A percentile compares a stretch with the other conserved stretches of the same genome.
Evolutionary conservation across 2,329 filamentous ascomycete genomes (phyloP).

Genomic region (Phyllosticta paracitricarpa): DNA sequence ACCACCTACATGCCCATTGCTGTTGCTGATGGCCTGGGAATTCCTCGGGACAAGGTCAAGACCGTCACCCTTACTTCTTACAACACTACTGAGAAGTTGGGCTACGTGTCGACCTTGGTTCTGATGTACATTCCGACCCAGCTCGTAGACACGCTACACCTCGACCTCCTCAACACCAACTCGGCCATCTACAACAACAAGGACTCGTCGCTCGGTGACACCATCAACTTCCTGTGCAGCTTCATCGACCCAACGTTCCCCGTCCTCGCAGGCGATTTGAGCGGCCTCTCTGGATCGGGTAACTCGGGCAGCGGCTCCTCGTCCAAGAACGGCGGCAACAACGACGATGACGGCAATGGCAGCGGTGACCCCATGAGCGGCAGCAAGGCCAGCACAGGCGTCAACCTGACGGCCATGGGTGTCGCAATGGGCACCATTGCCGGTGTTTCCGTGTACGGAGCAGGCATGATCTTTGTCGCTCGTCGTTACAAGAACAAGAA

Average conservation of each 20-base stretch:
- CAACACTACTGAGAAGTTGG: conserved; percentile 57
- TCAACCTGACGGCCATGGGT: conserved; percentile 36
- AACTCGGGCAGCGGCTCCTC: conserved; percentile 31
- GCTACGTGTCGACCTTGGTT: conserved; percentile 74
- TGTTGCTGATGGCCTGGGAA: conserved; percentile 53
- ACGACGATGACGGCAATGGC: conserved; percentile 24
- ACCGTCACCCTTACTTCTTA: conserved; percentile 67
- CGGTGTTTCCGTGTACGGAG: conserved; percentile 78
- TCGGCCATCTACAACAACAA: conserved; percentile 67
- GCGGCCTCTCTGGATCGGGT: conserved; percentile 25
- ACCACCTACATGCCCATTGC: conserved; percentile 68
- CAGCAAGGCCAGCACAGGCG: conserved; percentile 44
- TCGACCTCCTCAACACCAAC: conserved; percentile 61
- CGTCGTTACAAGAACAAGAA: conserved; percentile 83
- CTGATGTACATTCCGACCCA: conserved; percentile 38
- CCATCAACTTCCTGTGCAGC: conserved; percentile 62
- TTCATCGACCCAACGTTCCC: conserved; percentile 81
- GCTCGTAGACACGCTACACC: conserved; percentile 46
- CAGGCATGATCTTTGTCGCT: conserved; percentile 88
- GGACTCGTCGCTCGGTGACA: conserved; percentile 29
- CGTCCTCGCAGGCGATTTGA: conserved; percentile 43
- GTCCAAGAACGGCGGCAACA: conserved; percentile 19
- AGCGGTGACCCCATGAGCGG: conserved; percentile 40
- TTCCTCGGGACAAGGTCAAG: conserved; percentile 41
- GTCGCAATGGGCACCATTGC: conserved; percentile 70